Base-by-base conservation (phyloP, 2,329 filamentous ascomycete genomes). In the Sclerotinia nivalis region DNA sequence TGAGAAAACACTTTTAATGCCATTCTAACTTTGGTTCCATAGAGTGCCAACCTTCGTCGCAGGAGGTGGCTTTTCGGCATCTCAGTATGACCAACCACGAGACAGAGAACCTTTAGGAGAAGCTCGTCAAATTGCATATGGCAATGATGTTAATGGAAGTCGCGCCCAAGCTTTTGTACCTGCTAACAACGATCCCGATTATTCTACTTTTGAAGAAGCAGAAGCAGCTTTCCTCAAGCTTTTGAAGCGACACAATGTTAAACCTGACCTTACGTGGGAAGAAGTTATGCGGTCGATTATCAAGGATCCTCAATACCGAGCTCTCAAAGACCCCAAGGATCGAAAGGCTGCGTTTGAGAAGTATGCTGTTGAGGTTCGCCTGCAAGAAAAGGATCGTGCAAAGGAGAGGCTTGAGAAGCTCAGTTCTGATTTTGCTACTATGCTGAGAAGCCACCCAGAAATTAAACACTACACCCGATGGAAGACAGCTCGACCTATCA, bases 391-490 rank as follows among this genome's bases (percentile, higher is more conserved):
- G 83, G 93, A 96, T 80, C 91, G 92, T 75, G 94, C 94, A 78
- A 95, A 97, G 81, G 95, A 98, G 82, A 91, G 96, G 79, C 86
- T 97, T 80, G 86, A 92, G 76, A 98, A 97, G 83, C 86, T 98
- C 78, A 92, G 93, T 77, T 87, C 92, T 80, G 96, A 98, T 84
- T 99, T 99, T 81, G 91, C 91, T 75, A 94, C 90, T 69, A 99
- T 99, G 96, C 87, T 99, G 74, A 93, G 91, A 81, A 94, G 93
- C 74, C 95, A 99, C 80, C 93, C 94, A 72, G 96, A 99, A 81
- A 98, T 99, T 81, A 96, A 94, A 80, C 89, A 97, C 80, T 97
- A 96, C 80, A 97, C 95, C 55, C 91, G 93, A 72, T 99, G 96
- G 96, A 97, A 93, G 86, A 97, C 93, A 22, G 96, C 95, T 67